Conservation (phyloP, 2,329 filamentous ascomycete genomes). For the Hypoxylon sp. region DNA sequence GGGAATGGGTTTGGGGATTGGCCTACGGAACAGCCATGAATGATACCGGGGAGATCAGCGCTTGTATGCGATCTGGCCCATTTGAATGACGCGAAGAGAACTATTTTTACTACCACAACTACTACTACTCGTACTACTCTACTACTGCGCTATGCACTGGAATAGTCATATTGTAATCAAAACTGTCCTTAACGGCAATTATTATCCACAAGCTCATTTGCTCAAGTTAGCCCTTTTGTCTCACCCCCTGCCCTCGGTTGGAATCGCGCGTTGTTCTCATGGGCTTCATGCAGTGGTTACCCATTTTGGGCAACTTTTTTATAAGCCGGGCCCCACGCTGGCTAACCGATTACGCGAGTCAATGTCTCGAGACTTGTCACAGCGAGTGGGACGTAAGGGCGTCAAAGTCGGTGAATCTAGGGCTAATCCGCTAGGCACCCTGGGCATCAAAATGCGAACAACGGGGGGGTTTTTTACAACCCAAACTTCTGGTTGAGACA, state of each 20-base stretch:
- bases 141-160: conserved; percentile 23
- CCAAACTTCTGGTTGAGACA: conserved; percentile 30
- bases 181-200: conserved; percentile 34
- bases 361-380: conserved; percentile 16
- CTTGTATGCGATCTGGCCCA: conserved; percentile 34
- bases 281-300: conserved; percentile 33
- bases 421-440: conserved; percentile 22
- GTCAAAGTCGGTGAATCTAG: conserved; percentile 41
- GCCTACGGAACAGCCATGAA: conserved; percentile 41
- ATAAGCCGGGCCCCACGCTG: conserved; percentile 25
- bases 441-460: conserved; percentile 17
- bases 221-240: neutral
- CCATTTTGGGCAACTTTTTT: conserved; percentile 30
- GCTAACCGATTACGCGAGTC: conserved; percentile 37
- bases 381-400: conserved; percentile 37
- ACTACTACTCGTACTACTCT: conserved; percentile 11
- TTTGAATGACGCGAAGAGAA: conserved; percentile 41
- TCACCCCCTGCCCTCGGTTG: conserved; percentile 23
- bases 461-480: conserved; percentile 8
- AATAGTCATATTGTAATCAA: conserved; percentile 38
- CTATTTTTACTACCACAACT: conserved; percentile 36
- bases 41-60: conserved; percentile 42
- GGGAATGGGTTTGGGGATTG: conserved; percentile 42
- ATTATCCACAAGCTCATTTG: conserved; percentile 25
- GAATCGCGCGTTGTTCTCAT: conserved; percentile 14